Evolutionary conservation across 1,284 basidiomycete genomes (phyloP).

Genomic region (Ganoderma lingzhi): DNA sequence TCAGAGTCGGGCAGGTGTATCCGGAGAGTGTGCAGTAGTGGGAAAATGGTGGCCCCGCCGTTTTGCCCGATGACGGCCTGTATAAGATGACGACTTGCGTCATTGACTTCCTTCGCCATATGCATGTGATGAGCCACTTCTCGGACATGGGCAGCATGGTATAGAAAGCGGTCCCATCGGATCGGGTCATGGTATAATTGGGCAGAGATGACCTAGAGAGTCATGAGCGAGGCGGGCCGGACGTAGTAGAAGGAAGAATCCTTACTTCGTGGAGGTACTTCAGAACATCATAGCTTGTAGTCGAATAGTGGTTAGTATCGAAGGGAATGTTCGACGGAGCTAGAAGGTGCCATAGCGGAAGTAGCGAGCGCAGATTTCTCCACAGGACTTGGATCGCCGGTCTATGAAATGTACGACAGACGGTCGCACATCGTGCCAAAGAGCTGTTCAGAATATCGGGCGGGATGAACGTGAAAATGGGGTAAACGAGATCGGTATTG

Average conservation of each 20-base stretch:
- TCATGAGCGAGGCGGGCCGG: neutral
- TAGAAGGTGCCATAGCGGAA: conserved; percentile 15
- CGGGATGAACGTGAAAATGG: neutral
- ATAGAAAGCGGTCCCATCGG: neutral
- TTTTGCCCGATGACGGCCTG: neutral
- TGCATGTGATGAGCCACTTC: neutral
- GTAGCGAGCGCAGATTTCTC: neutral
- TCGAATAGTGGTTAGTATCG: neutral
- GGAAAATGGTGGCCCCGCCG: neutral
- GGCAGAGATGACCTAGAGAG: neutral
- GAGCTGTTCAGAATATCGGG: neutral
- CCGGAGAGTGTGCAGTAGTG: neutral
- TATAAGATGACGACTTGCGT: neutral
- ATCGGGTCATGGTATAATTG: neutral
- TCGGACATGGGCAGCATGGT: neutral
- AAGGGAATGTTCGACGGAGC: neutral
- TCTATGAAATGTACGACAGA: conserved; percentile 2
- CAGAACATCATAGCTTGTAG: neutral
- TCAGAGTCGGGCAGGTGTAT: neutral
- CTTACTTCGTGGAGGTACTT: neutral
- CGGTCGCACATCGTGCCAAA: conserved; percentile 2
- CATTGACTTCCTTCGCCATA: neutral
- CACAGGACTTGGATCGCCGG: conserved; percentile 3
- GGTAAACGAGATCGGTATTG: neutral
- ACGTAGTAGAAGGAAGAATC: neutral